Evolutionary conservation across 2,329 filamentous ascomycete genomes (phyloP).

Genomic region (Graphiopsis chlorocephala): DNA sequence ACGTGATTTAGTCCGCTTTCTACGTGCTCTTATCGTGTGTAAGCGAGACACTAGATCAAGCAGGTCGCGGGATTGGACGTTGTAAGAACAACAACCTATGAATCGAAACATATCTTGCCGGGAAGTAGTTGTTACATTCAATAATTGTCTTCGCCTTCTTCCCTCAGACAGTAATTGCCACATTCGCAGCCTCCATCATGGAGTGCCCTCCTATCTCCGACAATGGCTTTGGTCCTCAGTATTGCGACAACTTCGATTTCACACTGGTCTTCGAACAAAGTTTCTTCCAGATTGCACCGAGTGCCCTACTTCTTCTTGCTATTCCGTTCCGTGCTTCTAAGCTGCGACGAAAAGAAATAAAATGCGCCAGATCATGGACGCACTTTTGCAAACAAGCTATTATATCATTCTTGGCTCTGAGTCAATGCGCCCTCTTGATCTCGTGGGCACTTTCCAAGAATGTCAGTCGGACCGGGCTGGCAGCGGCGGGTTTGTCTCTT

Average conservation of each 20-base stretch:
- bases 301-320: not conserved
- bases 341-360: not conserved
- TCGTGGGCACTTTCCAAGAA: not conserved
- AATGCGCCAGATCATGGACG: not conserved
- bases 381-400: not conserved
- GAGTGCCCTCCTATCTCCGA: not conserved
- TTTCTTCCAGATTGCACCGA: not conserved
- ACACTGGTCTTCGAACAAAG: not conserved
- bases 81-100: not conserved
- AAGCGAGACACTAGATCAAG: not conserved
- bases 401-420: not conserved
- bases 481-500: not conserved
- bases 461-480: not conserved
- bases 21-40: not conserved
- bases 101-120: not conserved
- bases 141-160: not conserved
- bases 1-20: not conserved
- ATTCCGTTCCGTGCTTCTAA: not conserved
- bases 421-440: not conserved
- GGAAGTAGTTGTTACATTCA: not conserved
- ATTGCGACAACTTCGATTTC: not conserved
- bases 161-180: not conserved
- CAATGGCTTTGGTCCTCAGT: not conserved
- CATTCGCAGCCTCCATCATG: not conserved
- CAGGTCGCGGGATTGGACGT: not conserved